Conservation (phyloP, 768 basidiomycete genomes). For the Suillus spraguei region DNA sequence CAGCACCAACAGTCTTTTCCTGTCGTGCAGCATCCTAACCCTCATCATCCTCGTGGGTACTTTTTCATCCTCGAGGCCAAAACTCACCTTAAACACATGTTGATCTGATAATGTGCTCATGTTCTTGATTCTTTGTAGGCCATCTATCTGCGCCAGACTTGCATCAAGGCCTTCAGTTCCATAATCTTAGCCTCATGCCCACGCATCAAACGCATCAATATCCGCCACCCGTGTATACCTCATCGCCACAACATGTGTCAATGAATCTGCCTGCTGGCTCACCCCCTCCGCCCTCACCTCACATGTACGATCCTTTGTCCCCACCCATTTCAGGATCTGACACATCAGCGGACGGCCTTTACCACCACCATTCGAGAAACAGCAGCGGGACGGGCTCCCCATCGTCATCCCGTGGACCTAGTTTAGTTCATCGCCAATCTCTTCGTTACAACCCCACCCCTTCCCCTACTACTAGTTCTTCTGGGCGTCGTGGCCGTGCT, state of each 20-base stretch:
- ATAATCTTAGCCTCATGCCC: conserved; percentile 66
- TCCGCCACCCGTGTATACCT: conserved; percentile 59
- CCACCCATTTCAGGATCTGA: conserved; percentile 90
- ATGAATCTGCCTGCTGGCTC: conserved; percentile 64
- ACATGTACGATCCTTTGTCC: conserved; percentile 83
- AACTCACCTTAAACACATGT: conserved; percentile 54
- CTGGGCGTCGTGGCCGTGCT: conserved; percentile 63
- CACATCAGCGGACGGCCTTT: conserved; percentile 80
- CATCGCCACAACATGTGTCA: conserved; percentile 67
- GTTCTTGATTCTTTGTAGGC: conserved; percentile 52
- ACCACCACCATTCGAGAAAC: conserved; percentile 70
- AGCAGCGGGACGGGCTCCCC: conserved; percentile 76
- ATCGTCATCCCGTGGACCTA: conserved; percentile 73
- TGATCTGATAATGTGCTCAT: conserved; percentile 64
- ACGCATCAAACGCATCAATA: conserved; percentile 72
- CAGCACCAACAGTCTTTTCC: conserved; percentile 53
- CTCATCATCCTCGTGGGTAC: conserved; percentile 77
- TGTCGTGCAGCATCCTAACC: conserved; percentile 55
- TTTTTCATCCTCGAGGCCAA: conserved; percentile 40
- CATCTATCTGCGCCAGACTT: conserved; percentile 67
- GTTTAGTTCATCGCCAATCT: conserved; percentile 71
- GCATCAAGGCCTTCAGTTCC: conserved; percentile 64
- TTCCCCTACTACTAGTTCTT: conserved; percentile 73
- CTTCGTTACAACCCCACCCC: conserved; percentile 82
- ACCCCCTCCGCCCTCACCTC: conserved; percentile 76